phyloP scores from a whole-genome alignment of 2,329 filamentous ascomycete species.

The Gnomoniopsis sp. region DNA sequence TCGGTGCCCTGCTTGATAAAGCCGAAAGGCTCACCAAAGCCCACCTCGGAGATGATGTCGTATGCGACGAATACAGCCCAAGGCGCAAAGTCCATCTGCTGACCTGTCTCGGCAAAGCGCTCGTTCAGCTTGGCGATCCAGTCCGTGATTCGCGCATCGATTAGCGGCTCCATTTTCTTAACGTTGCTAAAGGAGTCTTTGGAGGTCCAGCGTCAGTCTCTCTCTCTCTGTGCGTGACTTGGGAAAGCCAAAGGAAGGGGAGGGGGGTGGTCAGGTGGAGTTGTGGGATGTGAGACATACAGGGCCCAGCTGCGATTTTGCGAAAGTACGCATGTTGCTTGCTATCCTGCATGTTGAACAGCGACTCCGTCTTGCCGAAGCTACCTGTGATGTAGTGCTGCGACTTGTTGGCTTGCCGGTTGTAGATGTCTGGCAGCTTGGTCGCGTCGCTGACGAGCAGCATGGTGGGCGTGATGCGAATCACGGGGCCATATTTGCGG shows the following conservation, averaged over 20 bases:
- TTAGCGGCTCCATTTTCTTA: slow-evolving; percentile 55
- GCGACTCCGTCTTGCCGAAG: slow-evolving; percentile 50
- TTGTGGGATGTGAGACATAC: no score
- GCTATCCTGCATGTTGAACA: slow-evolving; percentile 57
- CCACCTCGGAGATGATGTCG: slow-evolving; percentile 54
- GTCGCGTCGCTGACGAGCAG: slow-evolving; percentile 50
- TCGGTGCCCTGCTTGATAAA: slow-evolving; percentile 51
- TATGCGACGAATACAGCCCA: slow-evolving; percentile 57
- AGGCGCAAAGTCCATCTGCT: slow-evolving; percentile 50
- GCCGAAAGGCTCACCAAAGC: slow-evolving; percentile 53
- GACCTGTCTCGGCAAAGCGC: slow-evolving; percentile 40
- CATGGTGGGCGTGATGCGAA: slow-evolving; percentile 51
- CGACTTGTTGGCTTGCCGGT: slow-evolving; percentile 52
- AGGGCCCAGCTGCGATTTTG: slow-evolving; percentile 52
- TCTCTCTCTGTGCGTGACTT: not conserved
- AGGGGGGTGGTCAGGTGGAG: no score
- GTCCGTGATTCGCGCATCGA: slow-evolving; percentile 46
- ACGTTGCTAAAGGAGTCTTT: slow-evolving; percentile 51
- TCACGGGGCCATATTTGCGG: slow-evolving; percentile 44
- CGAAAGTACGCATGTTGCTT: slow-evolving; percentile 48
- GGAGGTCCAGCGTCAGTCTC: no score
- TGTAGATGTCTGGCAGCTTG: slow-evolving; percentile 54
- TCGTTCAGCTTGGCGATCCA: slow-evolving; percentile 47
- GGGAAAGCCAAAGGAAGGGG: not conserved
- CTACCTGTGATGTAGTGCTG: slow-evolving; percentile 56